Conservation (phyloP, 1,284 basidiomycete species). For the Ceratobasidium sp. region DNA sequence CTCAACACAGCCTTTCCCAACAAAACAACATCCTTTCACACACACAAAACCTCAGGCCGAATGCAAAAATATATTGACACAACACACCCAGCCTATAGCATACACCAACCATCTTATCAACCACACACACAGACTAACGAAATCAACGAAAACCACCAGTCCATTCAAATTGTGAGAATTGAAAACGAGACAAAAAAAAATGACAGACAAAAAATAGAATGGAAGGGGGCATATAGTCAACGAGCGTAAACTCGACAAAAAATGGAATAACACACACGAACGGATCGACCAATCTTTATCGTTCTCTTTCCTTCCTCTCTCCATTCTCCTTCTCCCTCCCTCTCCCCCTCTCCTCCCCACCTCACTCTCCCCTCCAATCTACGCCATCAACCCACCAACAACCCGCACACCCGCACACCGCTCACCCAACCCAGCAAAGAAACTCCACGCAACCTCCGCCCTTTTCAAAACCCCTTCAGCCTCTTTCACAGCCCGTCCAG, state of each 20-base stretch:
- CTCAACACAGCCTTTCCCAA: too few species aligned
- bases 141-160: background rate
- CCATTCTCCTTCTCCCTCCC: too few species aligned
- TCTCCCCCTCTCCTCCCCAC: background rate
- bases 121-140: background rate
- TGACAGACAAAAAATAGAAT: conserved; percentile 15
- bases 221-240: conserved; percentile 15
- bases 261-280: conserved; percentile 41
- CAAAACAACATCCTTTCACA: too few species aligned
- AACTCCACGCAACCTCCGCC: conserved; percentile 79
- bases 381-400: conserved; percentile 38
- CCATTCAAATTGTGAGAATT: background rate
- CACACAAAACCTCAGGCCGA: background rate
- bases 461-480: conserved; percentile 82
- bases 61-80: background rate
- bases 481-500: conserved; percentile 79
- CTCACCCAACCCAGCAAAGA: conserved; percentile 73
- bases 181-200: background rate
- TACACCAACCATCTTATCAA: background rate
- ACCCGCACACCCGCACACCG: conserved; percentile 69
- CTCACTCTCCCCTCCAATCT: background rate
- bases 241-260: background rate
- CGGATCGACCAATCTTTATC: background rate
- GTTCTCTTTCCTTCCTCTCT: background rate
- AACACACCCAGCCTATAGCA: background rate